phyloP scores from a whole-genome alignment of 306 rosid genomes.

The Cajanus cajan region DNA sequence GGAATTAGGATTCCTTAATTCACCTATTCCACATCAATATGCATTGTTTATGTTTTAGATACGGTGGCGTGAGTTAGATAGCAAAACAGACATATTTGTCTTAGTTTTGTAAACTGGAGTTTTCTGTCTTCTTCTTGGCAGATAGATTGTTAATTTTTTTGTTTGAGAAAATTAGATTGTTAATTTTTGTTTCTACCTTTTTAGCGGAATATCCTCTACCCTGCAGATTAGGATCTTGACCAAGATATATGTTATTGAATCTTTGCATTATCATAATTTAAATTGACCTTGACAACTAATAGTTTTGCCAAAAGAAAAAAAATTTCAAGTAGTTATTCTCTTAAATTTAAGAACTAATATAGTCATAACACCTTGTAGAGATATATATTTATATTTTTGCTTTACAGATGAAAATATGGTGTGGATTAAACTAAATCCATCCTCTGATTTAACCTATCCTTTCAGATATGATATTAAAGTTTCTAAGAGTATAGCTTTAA shows the following conservation, averaged over 20 bases:
- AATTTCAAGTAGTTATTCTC: background rate
- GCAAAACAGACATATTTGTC: too few relatives aligned
- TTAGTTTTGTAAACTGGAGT: too few relatives aligned
- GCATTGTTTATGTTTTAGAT: background rate
- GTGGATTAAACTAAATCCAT: background rate
- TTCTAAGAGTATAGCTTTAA: background rate
- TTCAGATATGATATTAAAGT: background rate
- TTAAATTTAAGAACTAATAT: background rate
- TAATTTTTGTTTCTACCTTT: background rate
- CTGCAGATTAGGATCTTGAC: slow-evolving; percentile 40
- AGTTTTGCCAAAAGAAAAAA: background rate
- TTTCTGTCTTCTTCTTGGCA: background rate
- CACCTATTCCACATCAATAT: background rate
- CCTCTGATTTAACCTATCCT: background rate
- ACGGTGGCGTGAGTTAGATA: background rate
- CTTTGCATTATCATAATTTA: background rate
- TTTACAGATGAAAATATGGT: too few relatives aligned
- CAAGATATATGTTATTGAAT: background rate
- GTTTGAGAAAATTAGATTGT: background rate
- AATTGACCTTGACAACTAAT: background rate
- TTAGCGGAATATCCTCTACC: background rate
- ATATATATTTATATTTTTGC: background rate
- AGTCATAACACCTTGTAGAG: background rate
- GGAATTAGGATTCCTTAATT: background rate
- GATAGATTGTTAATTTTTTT: background rate